Evolutionary conservation across 139 green algal species (phyloP), one percentile per base, ranked within the genome.

Genomic region (Chlorella sp.): DNA sequence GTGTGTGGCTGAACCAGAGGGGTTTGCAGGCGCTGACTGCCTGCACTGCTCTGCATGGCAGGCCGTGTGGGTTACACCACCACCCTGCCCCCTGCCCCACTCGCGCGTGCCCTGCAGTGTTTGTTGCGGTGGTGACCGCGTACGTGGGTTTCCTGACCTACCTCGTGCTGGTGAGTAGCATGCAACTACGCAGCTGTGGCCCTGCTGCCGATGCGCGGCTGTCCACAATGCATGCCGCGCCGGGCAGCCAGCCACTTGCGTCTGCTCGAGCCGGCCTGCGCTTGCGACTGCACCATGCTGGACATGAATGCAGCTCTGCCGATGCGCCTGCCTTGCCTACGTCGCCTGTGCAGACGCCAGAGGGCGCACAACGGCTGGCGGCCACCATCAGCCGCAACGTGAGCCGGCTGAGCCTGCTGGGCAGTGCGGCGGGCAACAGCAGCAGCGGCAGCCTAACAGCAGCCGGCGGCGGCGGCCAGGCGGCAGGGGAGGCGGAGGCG

Each of bases 91-190:
- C 7, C 21, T 13, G 7, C 13, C 9, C 68, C 32, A 11, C 32
- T 47, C 64, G n/a, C n/a, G n/a, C n/a, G n/a, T 39, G n/a, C 25
- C 64, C n/a, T 47, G 62, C 78, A 73, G 62, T 60, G 16, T 83
- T 83, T n/a, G 73, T 41, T 38, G 4, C 36, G 2, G 63, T n/a
- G 12, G 78, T 74, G 15, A 18, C 62, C 26, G 18, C 28, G 2
- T 83, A 83, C 5, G 38, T 83, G 3, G 78, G 78, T n/a, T 74
- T 83, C 62, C 60, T 83, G 3, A 16, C n/a, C 4, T 83, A 83
- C 39, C 78, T 83, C 4, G 41, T 83, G 16, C 15, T 74, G 51
- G 51, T 60, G 51, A 60, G 51, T 60, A 60, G 44, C 7, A 16
- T 51, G 44, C 44, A 51, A n/a, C n/a, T n/a, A n/a, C n/a, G n/a